phyloP scores from a whole-genome alignment of 257 asterid species.

The Sherardia arvensis region DNA sequence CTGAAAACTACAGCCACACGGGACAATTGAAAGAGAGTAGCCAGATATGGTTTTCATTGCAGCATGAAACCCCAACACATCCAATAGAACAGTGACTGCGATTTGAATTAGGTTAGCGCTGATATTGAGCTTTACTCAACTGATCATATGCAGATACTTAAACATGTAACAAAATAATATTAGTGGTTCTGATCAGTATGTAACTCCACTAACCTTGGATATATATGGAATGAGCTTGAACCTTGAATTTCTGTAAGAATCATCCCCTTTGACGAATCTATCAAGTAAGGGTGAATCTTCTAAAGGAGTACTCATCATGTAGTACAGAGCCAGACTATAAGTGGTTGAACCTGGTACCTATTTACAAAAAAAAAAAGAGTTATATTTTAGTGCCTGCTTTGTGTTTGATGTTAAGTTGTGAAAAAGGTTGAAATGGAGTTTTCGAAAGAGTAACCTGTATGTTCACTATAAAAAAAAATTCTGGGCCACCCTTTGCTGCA shows the following conservation, averaged over 20 bases:
- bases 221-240: conserved; percentile 98
- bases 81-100: too few species aligned
- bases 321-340: conserved; percentile 74
- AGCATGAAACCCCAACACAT: background rate
- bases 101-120: background rate
- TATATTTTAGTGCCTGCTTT: background rate
- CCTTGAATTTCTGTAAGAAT: conserved; percentile 90
- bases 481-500: conserved; percentile 87
- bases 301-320: conserved; percentile 82
- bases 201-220: conserved; percentile 55
- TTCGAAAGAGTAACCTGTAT: conserved; percentile 55
- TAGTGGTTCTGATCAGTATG: background rate
- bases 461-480: conserved; percentile 84
- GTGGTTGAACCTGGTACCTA: conserved; percentile 95
- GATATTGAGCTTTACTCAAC: too few species aligned
- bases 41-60: background rate
- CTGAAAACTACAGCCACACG: background rate
- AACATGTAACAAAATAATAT: background rate
- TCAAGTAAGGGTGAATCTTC: conserved; percentile 86
- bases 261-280: conserved; percentile 88
- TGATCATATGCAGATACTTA: too few species aligned
- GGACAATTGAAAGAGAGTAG: too few species aligned
- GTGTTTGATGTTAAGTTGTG: background rate
- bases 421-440: conserved; percentile 8
- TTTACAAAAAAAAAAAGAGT: background rate